phyloP scores from a whole-genome alignment of 441 rosid species.

The Bocquillonia castaneifolia region DNA sequence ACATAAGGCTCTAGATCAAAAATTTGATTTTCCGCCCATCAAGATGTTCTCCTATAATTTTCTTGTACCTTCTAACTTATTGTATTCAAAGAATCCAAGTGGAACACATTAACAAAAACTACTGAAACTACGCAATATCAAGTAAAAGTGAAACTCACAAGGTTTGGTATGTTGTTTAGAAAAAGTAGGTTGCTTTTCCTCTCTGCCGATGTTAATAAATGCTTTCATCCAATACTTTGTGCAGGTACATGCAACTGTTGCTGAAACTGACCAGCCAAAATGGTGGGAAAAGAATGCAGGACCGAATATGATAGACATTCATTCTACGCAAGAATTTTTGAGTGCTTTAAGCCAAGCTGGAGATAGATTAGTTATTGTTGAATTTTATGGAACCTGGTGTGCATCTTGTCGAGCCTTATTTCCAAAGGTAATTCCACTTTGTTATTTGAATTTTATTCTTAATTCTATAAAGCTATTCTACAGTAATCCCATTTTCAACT shows the following conservation, averaged over 20 bases:
- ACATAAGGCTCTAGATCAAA: background rate
- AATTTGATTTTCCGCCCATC: background rate
- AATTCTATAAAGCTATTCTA: background rate
- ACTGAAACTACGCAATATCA: background rate
- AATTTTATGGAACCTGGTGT: constrained; percentile 99
- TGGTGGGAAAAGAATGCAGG: constrained; percentile 95
- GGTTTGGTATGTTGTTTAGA: background rate
- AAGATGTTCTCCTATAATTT: background rate
- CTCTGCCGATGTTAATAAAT: background rate
- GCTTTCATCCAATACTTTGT: constrained; percentile 15
- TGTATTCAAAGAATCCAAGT: background rate
- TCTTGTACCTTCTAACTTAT: background rate
- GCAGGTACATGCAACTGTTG: constrained; percentile 63
- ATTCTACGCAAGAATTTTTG: constrained; percentile 82
- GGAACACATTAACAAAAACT: background rate
- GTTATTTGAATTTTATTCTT: constrained; percentile 1
- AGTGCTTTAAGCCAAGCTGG: constrained; percentile 73
- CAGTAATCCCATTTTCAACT: background rate
- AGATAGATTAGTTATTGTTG: constrained; percentile 89
- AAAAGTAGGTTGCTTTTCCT: background rate
- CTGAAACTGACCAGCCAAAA: constrained; percentile 78
- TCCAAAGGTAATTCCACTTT: constrained; percentile 55
- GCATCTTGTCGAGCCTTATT: constrained; percentile 91
- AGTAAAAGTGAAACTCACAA: no score
- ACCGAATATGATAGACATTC: constrained; percentile 91